These are phyloP conservation scores for Colletotrichum viniferum DNA, from an alignment of 2,329 filamentous ascomycete species.

Conservation along the genomic window DNA sequence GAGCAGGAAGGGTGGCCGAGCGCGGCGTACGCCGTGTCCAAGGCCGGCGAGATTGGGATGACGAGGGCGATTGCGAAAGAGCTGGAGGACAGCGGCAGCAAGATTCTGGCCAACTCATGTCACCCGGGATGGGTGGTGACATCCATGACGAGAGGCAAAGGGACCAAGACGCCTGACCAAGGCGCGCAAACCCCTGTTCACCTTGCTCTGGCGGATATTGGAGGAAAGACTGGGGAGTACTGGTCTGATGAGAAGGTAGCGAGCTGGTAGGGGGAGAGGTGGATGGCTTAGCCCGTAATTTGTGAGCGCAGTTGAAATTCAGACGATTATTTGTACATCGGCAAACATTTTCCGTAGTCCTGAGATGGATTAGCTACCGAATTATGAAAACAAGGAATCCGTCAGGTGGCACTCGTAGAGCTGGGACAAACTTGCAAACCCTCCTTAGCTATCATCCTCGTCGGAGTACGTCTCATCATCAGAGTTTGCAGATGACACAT, in stretches of 20 bases:
- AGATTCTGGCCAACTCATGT: conserved; percentile 39
- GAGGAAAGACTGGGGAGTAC: conserved; percentile 37
- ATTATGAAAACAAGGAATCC: neutral
- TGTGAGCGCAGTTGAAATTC: neutral
- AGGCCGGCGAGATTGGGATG: conserved; percentile 46
- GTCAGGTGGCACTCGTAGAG: neutral
- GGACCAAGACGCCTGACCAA: conserved; percentile 43
- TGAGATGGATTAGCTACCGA: neutral
- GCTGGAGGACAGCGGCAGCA: conserved; percentile 30
- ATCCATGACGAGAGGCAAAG: conserved; percentile 48
- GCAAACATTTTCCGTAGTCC: rapidly evolving
- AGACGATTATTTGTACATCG: rapidly evolving
- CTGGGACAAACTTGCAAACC: neutral
- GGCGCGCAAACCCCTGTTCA: conserved; percentile 48
- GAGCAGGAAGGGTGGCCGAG: conserved; percentile 52
- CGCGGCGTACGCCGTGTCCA: conserved; percentile 52
- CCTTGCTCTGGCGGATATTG: conserved; percentile 43
- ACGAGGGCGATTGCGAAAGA: conserved; percentile 40
- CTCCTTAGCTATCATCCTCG: neutral
- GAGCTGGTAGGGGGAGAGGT: conserved; percentile 30
- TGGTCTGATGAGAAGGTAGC: conserved; percentile 40
- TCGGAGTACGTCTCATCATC: neutral
- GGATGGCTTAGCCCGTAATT: neutral
- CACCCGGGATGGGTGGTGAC: conserved; percentile 50
- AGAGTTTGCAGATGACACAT: neutral